Conservation (phyloP, 2,329 filamentous ascomycete species). For the Talaromyces piceae region DNA sequence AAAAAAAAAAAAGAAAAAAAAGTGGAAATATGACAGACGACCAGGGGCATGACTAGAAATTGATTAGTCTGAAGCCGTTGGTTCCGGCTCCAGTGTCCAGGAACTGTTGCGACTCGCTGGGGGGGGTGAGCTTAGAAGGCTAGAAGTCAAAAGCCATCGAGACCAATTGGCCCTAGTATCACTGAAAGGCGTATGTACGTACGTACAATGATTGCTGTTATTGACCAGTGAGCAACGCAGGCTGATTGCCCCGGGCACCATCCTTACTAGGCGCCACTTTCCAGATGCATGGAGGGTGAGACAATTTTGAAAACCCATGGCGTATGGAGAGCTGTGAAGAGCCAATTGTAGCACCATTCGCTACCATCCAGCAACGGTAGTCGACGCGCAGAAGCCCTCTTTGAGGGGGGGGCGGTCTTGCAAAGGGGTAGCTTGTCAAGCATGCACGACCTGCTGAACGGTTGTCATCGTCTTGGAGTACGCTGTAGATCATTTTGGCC, state of each 20-base stretch:
- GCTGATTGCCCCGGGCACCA: not conserved
- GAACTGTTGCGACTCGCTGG: slow-evolving; percentile 6
- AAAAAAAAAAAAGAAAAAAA: too few relatives aligned
- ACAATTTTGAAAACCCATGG: not conserved
- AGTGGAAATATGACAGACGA: slow-evolving; percentile 1
- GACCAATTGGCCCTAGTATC: slow-evolving; percentile 7
- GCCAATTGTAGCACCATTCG: not conserved
- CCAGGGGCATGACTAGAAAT: not conserved
- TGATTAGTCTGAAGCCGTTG: not conserved
- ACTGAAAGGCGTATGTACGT: not conserved
- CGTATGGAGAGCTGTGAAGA: not conserved
- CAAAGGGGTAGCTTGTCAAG: not conserved
- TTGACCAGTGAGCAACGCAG: not conserved
- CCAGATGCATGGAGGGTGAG: not conserved
- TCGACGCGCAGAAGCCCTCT: not conserved
- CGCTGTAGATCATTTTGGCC: not conserved
- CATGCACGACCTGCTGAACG: not conserved
- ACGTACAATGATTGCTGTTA: not conserved
- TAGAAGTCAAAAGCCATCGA: not conserved
- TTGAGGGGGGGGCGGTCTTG: not conserved
- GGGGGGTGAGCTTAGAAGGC: not conserved
- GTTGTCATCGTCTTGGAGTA: not conserved
- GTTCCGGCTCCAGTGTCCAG: not conserved
- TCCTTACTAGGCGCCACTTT: not conserved
- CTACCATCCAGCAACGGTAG: not conserved